Evolutionary conservation across 352 stramenopile species (phyloP), one percentile per base, ranked within the genome.

Genomic region (Synura sp.): DNA sequence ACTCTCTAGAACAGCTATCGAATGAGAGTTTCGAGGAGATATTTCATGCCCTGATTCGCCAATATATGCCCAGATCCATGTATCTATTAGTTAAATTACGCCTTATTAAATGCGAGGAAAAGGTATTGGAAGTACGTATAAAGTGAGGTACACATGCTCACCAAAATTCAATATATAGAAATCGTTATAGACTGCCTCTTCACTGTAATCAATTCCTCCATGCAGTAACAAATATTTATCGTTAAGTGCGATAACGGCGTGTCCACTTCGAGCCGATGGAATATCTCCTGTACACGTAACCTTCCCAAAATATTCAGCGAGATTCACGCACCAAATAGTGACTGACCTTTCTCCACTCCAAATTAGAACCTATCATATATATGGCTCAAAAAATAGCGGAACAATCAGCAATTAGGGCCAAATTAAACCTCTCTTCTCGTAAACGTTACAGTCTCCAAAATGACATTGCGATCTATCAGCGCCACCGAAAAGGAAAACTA

Each of bases 171-270:
- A 33, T 25, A 25, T 25, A 22, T 75, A 75, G 4, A 75, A 19
- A 32, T 75, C 63, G 32, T 75, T 75, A 55, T 75, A 75, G 7
- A 49, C 63, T n/a, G 63, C 63, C 25, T 75, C 63, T 29, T 75
- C 34, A 9, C 4, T 27, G 22, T 53, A 75, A 49, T 75, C 63
- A 55, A 75, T 75, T 12, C 63, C 63, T 19, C 63, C 63, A 55
- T 53, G 53, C 22, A 75, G 27, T 29, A 75, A 75, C 31, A 75
- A 12, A 27, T 29, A 53, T 31, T 22, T 7, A 29, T 34, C 63
- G 33, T 53, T 53, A 34, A 15, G 7, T 53, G 9, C 31, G 4
- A 49, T 49, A 15, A n/a, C n/a, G n/a, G 34, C n/a, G 33, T 75
- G 63, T 29, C 63, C 63, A 55, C 63, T 75, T 53, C 63, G 9